A percentile compares a stretch with the other conserved stretches of the same genome.
phyloP scores from a whole-genome alignment of 2,329 filamentous ascomycete genomes.

The Trichoderma harzianum region DNA sequence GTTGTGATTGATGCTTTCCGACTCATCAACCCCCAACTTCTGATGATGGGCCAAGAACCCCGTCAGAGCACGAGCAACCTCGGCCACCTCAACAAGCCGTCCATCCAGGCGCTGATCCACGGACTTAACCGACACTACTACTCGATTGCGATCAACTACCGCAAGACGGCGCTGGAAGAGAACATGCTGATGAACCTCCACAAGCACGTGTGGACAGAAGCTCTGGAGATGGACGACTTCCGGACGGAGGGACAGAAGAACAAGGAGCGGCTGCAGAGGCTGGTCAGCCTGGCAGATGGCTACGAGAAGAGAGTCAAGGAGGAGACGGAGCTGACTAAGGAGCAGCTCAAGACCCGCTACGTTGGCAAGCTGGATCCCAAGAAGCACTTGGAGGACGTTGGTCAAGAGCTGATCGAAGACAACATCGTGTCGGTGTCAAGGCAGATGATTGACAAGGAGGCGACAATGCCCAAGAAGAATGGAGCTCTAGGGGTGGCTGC shows the following conservation, averaged over 20 bases:
- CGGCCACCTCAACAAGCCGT: slow-evolving; percentile 97
- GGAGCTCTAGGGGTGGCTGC: slow-evolving; percentile 44
- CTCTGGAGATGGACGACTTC: slow-evolving; percentile 96
- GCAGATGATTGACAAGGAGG: slow-evolving; percentile 99
- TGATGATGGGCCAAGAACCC: slow-evolving; percentile 97
- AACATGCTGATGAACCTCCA: slow-evolving; percentile 99
- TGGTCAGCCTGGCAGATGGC: slow-evolving; percentile 86
- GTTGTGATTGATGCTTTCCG: slow-evolving; percentile 99
- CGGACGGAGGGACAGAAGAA: slow-evolving; percentile 78
- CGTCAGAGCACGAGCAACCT: slow-evolving; percentile 97
- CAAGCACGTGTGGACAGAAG: slow-evolving; percentile 99
- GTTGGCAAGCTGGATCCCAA: slow-evolving; percentile 98
- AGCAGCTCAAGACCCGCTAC: slow-evolving; percentile 97
- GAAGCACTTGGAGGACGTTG: slow-evolving; percentile 97
- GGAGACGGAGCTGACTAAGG: slow-evolving; percentile 94
- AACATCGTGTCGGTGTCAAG: slow-evolving; percentile 98
- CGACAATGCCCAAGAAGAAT: slow-evolving; percentile 78
- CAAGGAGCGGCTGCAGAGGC: slow-evolving; percentile 79
- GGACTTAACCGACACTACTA: slow-evolving; percentile 99
- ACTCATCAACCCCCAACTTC: slow-evolving; percentile 93
- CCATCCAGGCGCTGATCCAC: slow-evolving; percentile 98
- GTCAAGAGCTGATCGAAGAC: slow-evolving; percentile 95
- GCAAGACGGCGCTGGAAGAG: slow-evolving; percentile 95
- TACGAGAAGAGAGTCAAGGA: slow-evolving; percentile 99
- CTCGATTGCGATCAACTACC: slow-evolving; percentile 96